A percentile compares a stretch with the other conserved stretches of the same genome.
phyloP scores from a whole-genome alignment of 768 basidiomycete genomes.

The Sutorius australiensis region DNA sequence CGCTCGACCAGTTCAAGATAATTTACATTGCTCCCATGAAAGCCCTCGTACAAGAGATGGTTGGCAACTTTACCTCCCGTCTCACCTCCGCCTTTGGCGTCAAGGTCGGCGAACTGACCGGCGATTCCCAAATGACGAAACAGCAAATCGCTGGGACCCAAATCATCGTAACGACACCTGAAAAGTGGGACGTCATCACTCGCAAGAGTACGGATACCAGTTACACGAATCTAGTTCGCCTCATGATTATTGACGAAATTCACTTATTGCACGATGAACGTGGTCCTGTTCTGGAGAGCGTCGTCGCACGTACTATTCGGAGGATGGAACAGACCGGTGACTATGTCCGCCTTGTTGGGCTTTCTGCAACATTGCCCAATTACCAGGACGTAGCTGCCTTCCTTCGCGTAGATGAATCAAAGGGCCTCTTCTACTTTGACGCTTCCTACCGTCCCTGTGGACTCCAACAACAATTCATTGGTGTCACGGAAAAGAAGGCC shows the following conservation, averaged over 20 bases:
- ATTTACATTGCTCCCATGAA: conserved; percentile 99
- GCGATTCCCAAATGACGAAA: conserved; percentile 97
- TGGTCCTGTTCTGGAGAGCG: conserved; percentile 91
- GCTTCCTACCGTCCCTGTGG: conserved; percentile 91
- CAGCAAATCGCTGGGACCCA: conserved; percentile 95
- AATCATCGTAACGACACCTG: conserved; percentile 97
- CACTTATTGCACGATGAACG: conserved; percentile 97
- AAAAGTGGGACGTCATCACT: conserved; percentile 99
- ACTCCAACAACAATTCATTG: conserved; percentile 94
- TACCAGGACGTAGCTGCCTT: conserved; percentile 97
- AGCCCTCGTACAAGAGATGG: conserved; percentile 98
- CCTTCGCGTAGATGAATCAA: conserved; percentile 87
- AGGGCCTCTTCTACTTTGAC: conserved; percentile 97
- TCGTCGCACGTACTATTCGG: conserved; percentile 86
- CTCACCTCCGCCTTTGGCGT: conserved; percentile 62
- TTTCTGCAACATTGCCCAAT: conserved; percentile 97
- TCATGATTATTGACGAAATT: conserved; percentile 98
- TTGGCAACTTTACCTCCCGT: conserved; percentile 85
- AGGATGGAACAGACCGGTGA: conserved; percentile 93
- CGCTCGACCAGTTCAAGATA: conserved; percentile 90
- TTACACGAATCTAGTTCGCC: conserved; percentile 93
- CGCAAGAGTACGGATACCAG: conserved; percentile 95
- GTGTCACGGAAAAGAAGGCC: conserved; percentile 98
- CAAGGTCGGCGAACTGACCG: conserved; percentile 92
- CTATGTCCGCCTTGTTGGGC: conserved; percentile 89